Evolutionary conservation across 75 land plant species (phyloP).

Genomic region (Pseudotsuga menziesii): DNA sequence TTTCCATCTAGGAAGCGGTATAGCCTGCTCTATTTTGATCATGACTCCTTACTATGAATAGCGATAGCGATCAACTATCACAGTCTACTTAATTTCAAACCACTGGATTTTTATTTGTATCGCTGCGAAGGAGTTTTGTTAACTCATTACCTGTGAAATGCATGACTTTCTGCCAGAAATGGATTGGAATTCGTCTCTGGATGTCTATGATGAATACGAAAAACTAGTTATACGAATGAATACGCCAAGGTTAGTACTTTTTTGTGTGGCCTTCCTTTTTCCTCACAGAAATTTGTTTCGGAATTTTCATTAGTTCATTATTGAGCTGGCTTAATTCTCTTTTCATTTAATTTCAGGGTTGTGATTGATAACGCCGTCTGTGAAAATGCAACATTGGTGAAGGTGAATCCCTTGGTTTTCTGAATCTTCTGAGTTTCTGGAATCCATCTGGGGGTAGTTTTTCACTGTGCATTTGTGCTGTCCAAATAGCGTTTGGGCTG

Average conservation of each 20-base stretch:
- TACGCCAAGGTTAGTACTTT: constrained; percentile 32
- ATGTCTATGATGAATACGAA: constrained; percentile 30
- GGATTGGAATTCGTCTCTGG: constrained; percentile 21
- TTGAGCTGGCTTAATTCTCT: neutral
- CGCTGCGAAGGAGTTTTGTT: too few species aligned
- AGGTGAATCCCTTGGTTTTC: constrained; percentile 12
- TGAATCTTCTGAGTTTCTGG: neutral
- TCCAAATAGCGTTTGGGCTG: neutral
- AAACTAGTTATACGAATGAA: constrained; percentile 52
- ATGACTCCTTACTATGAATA: too few species aligned
- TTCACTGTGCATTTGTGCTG: neutral
- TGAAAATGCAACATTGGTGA: constrained; percentile 48
- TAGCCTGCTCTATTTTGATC: too few species aligned
- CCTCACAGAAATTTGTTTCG: neutral
- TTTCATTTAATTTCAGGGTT: constrained; percentile 34
- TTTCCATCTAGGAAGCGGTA: too few species aligned
- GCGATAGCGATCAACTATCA: too few species aligned
- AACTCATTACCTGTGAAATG: neutral
- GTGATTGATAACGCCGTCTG: constrained; percentile 59
- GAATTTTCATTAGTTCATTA: too few species aligned
- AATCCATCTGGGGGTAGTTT: neutral
- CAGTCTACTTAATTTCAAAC: too few species aligned
- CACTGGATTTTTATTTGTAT: too few species aligned
- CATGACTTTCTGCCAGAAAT: neutral
- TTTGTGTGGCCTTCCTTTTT: neutral